Evolutionary conservation across 257 asterid species (phyloP), one percentile per base, ranked within the genome.

Genomic region (Solanum gandarillasii): DNA sequence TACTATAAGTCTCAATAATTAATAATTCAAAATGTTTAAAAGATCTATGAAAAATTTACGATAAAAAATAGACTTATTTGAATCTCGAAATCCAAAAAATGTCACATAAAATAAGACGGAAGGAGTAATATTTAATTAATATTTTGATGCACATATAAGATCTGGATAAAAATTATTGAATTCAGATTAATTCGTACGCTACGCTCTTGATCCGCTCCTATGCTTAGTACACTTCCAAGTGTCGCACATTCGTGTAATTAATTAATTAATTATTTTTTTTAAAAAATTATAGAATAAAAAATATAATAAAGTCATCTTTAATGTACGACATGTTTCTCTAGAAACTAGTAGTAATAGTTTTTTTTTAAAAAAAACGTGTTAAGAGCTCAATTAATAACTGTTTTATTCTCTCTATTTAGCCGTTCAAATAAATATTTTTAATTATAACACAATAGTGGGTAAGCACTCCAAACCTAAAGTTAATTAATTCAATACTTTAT

Each of bases 101-200:
- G 18, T 1, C 18, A 46, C 55, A 46, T 46, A 46, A 43, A 12
- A 12, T 46, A 0, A 0, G 6, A 12, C 6, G 2, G 0, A 46
- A 46, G 0, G 0, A 46, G 0, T 46, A 46, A 25, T 25, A 67
- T 67, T 12, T 67, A 25, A 2, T 25, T 25, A n/a, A 46, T 46
- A 46, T 46, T 43, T 46, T 46, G 55, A 46, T 46, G 1, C 16
- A 65, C n/a, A 2, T 23, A 23, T 62, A 10, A n/a, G 1, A 65
- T n/a, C 3, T n/a, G 5, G 2, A 27, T 1, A 68, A 68, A 67
- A 68, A 27, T 12, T 68, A 68, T 1, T 12, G 21, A 68, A 12
- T 27, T 68, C 4, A 0, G 0, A 3, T 27, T 1, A 68, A 68
- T 3, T 1, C 1, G 1, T 16, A 0, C 3, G 35, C 2, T 12